Evolutionary conservation across 805 yeast genomes (phyloP).

Genomic region (Monosporozyma servazzii): DNA sequence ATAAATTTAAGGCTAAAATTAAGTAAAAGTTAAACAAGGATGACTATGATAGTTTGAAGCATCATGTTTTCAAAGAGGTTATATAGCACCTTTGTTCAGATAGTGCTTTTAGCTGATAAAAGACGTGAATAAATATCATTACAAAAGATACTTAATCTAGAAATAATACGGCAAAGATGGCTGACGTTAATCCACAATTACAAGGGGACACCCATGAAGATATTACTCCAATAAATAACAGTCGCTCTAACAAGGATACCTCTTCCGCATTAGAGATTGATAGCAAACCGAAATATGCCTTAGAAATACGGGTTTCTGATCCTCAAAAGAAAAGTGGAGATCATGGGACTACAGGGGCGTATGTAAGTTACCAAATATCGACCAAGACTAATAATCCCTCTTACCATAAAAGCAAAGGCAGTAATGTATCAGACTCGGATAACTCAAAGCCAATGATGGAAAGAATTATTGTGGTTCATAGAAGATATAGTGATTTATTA

Average conservation of each 20-base stretch:
- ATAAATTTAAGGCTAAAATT: background rate
- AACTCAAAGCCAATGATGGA: conserved; percentile 2
- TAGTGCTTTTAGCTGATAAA: background rate
- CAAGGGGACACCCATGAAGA: background rate
- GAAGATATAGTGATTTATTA: conserved; percentile 84
- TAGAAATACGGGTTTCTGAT: conserved; percentile 27
- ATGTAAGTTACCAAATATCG: conserved; percentile 27
- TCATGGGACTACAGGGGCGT: conserved; percentile 20
- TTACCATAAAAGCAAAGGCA: conserved; percentile 15
- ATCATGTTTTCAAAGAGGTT: background rate
- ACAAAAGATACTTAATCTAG: background rate
- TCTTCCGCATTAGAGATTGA: background rate
- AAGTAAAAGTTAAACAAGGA: background rate
- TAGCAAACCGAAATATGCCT: background rate
- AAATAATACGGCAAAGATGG: background rate
- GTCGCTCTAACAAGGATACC: background rate
- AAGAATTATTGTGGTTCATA: conserved; percentile 25
- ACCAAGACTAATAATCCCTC: conserved; percentile 26
- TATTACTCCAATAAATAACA: background rate
- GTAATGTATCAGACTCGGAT: background rate
- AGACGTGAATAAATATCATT: background rate
- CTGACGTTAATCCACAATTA: background rate
- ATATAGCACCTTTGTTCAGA: background rate
- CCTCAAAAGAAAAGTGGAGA: conserved; percentile 26
- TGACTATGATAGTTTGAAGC: background rate